These are phyloP conservation scores for Colletotrichum lupini DNA, from an alignment of 2,329 filamentous ascomycete genomes.

Conservation along the genomic window DNA sequence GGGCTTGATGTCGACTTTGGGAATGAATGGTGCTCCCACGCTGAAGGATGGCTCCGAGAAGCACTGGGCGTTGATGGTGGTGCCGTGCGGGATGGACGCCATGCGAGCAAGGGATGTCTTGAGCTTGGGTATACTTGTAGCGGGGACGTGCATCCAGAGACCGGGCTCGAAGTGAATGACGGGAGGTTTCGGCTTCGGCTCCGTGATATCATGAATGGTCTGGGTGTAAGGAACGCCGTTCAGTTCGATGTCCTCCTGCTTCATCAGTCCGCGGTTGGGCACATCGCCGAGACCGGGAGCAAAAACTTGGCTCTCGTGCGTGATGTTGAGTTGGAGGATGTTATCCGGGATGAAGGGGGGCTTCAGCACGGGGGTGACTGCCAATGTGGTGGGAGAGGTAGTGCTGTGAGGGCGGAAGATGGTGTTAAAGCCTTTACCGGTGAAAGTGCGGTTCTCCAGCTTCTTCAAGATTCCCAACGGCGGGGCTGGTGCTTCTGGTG, in stretches of 20 bases:
- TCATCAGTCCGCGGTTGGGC: conserved; percentile 50
- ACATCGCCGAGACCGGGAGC: conserved; percentile 44
- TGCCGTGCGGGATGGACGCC: conserved; percentile 56
- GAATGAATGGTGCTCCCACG: conserved; percentile 37
- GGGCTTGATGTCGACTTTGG: conserved; percentile 42
- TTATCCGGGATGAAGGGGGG: conserved; percentile 39
- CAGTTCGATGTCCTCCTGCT: conserved; percentile 47
- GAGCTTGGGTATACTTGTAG: conserved; percentile 36
- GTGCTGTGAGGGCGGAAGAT: conserved; percentile 50
- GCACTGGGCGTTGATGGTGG: conserved; percentile 54
- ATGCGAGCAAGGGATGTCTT: conserved; percentile 47
- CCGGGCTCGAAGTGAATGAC: conserved; percentile 55
- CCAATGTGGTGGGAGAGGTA: conserved; percentile 36
- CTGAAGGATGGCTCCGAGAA: conserved; percentile 37
- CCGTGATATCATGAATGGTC: conserved; percentile 46
- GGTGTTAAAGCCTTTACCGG: conserved; percentile 49
- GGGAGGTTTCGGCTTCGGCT: conserved; percentile 37
- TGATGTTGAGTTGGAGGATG: conserved; percentile 52
- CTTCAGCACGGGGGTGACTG: conserved; percentile 16
- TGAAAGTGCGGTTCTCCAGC: conserved; percentile 41
- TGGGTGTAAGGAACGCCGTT: conserved; percentile 51
- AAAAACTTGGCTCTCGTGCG: conserved; percentile 48
- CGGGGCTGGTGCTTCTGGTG: background rate
- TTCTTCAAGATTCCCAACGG: conserved; percentile 39
- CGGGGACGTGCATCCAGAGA: conserved; percentile 52